These are phyloP conservation scores for Phytophthora kernoviae DNA, from an alignment of 352 stramenopile genomes.

Conservation along the genomic window DNA sequence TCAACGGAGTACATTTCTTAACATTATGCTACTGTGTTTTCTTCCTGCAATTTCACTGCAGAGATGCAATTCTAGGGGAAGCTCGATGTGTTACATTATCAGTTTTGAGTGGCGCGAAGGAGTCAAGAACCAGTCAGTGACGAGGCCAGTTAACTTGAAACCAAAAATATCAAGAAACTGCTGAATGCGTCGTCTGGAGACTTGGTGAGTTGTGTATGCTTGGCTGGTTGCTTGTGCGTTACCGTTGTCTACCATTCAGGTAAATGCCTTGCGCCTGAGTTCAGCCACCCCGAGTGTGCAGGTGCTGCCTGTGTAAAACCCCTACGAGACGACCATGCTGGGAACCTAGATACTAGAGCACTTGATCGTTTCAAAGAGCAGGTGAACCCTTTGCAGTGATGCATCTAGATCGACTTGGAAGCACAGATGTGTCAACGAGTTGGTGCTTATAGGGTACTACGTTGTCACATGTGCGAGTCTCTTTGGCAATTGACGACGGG, in stretches of 20 bases:
- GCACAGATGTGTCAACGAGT: slow-evolving; percentile 49
- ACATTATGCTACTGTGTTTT: slow-evolving; percentile 26
- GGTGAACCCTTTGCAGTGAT: slow-evolving; percentile 63
- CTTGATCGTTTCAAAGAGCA: slow-evolving; percentile 81
- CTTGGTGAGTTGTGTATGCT: neutral
- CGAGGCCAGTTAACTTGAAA: slow-evolving; percentile 21
- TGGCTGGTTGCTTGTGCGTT: slow-evolving; percentile 5
- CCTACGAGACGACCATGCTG: slow-evolving; percentile 57
- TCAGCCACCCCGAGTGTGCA: slow-evolving; percentile 42
- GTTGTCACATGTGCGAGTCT: neutral
- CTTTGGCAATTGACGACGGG: neutral
- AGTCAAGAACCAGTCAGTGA: slow-evolving; percentile 19
- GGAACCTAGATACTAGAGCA: slow-evolving; percentile 65
- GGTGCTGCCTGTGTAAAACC: slow-evolving; percentile 52
- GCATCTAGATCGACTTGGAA: slow-evolving; percentile 64
- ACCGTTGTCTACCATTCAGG: slow-evolving; percentile 5
- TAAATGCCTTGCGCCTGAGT: slow-evolving; percentile 22
- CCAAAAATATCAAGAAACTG: slow-evolving; percentile 29
- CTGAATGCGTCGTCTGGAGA: slow-evolving; percentile 10
- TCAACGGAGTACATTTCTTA: slow-evolving; percentile 40
- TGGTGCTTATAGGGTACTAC: slow-evolving; percentile 16
- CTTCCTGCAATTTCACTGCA: slow-evolving; percentile 24
- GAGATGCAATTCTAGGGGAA: slow-evolving; percentile 50
- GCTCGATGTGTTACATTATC: slow-evolving; percentile 34
- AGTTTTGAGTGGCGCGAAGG: slow-evolving; percentile 29